A percentile compares a stretch with the other conserved stretches of the same genome.
These are phyloP conservation scores for Rhynchospora breviuscula DNA, from an alignment of 176 grass and related monocot species.

Conservation along the genomic window DNA sequence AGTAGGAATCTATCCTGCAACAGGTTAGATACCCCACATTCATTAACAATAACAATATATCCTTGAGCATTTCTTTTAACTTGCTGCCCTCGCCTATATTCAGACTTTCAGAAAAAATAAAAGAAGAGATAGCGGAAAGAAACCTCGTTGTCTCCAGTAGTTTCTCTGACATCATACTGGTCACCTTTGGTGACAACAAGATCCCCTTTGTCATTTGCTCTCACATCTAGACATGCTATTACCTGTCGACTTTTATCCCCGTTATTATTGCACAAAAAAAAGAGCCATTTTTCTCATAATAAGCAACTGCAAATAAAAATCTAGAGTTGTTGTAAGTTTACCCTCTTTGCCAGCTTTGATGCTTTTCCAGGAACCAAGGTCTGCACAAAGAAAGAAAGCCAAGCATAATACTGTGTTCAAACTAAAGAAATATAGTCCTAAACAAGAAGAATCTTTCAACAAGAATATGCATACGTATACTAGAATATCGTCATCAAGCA, in stretches of 20 bases:
- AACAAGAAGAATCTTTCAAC: background rate
- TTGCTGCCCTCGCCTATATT: background rate
- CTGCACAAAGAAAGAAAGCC: constrained; percentile 32
- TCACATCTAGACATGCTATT: constrained; percentile 97
- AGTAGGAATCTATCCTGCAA: background rate
- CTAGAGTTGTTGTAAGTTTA: constrained; percentile 28
- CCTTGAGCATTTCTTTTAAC: background rate
- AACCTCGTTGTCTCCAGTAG: constrained; percentile 71
- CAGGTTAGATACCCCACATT: background rate
- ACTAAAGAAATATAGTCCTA: background rate
- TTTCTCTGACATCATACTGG: constrained; percentile 98
- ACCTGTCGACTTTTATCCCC: constrained; percentile 34
- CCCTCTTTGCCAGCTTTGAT: constrained; percentile 94
- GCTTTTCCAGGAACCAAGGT: constrained; percentile 56
- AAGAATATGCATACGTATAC: background rate
- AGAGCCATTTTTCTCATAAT: background rate
- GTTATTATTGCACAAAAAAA: constrained; percentile 1
- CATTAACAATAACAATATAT: background rate
- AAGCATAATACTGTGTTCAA: background rate
- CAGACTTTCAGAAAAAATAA: background rate
- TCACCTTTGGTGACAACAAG: constrained; percentile 99
- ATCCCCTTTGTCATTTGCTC: constrained; percentile 93
- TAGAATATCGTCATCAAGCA: background rate
- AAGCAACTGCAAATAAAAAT: background rate
- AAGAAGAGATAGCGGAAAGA: background rate